A percentile compares a stretch with the other conserved stretches of the same genome.
These are phyloP conservation scores for Cryphonectria radicalis DNA, from an alignment of 2,329 filamentous ascomycete species.

Conservation along the genomic window DNA sequence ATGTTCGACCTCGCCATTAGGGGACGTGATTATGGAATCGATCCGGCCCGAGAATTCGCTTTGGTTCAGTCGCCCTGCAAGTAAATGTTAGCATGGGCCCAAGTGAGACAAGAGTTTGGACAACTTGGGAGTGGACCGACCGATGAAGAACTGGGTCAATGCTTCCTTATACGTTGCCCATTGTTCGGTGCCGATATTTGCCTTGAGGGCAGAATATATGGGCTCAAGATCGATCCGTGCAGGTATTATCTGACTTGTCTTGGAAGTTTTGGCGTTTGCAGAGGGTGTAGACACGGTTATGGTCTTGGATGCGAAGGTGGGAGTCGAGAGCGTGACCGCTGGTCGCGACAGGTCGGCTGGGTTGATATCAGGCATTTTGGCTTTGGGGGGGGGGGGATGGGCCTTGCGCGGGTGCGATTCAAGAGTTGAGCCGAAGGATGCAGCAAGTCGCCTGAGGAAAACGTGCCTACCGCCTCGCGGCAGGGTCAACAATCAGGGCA, in stretches of 20 bases:
- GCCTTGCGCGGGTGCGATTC: slow-evolving; percentile 29
- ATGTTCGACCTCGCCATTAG: slow-evolving; percentile 63
- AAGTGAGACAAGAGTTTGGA: not conserved
- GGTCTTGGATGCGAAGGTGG: slow-evolving; percentile 61
- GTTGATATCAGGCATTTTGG: slow-evolving; percentile 70
- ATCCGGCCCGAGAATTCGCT: slow-evolving; percentile 62
- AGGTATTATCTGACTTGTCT: slow-evolving; percentile 66
- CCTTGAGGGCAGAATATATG: slow-evolving; percentile 65
- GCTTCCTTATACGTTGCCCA: slow-evolving; percentile 69
- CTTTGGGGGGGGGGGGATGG: slow-evolving; percentile 23
- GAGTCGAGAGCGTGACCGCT: slow-evolving; percentile 60
- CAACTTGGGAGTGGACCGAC: slow-evolving; percentile 43
- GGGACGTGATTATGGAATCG: slow-evolving; percentile 62
- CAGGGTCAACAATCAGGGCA: slow-evolving; percentile 49
- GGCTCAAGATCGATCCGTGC: slow-evolving; percentile 70
- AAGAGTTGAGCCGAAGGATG: slow-evolving; percentile 24
- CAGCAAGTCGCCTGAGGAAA: slow-evolving; percentile 51
- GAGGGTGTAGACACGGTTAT: slow-evolving; percentile 56
- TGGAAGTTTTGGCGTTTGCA: slow-evolving; percentile 55
- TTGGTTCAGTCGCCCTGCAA: slow-evolving; percentile 65
- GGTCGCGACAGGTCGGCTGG: slow-evolving; percentile 70
- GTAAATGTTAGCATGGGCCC: slow-evolving; percentile 31
- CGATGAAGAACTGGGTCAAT: slow-evolving; percentile 65
- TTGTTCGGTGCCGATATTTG: slow-evolving; percentile 62
- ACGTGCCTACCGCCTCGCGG: slow-evolving; percentile 50